Evolutionary conservation across 2,329 filamentous ascomycete species (phyloP).

Genomic region (Monilinia aucupariae): DNA sequence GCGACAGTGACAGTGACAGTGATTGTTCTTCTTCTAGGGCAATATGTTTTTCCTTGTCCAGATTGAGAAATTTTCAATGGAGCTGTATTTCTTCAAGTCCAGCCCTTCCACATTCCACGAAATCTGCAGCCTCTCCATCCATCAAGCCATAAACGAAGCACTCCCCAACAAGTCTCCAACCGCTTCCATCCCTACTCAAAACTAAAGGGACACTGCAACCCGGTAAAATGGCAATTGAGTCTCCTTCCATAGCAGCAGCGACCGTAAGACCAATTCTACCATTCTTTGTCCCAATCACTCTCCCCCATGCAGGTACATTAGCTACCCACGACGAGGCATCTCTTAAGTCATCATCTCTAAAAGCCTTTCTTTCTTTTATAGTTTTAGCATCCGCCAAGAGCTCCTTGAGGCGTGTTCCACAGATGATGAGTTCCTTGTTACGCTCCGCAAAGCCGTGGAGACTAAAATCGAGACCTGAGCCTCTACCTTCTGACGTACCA

Average conservation of each 20-base stretch:
- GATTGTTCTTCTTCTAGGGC: not conserved
- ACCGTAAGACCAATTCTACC: constrained; percentile 5
- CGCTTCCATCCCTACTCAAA: not conserved
- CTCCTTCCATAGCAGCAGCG: not conserved
- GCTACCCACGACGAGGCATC: constrained; percentile 12
- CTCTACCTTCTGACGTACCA: constrained; percentile 1
- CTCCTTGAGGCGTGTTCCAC: constrained; percentile 6
- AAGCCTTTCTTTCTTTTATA: constrained; percentile 2
- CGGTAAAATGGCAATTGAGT: constrained; percentile 4
- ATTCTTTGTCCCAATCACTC: constrained; percentile 4
- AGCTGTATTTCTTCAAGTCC: not conserved
- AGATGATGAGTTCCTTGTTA: not conserved
- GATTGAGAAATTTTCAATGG: not conserved
- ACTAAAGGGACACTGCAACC: constrained; percentile 13
- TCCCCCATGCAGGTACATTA: constrained; percentile 14
- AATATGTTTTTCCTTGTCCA: too few species aligned
- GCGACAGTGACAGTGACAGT: too few species aligned
- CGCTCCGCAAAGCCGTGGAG: constrained; percentile 1
- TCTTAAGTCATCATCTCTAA: not conserved
- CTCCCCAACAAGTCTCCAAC: constrained; percentile 19
- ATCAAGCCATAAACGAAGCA: constrained; percentile 22
- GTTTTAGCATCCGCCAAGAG: constrained; percentile 1
- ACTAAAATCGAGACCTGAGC: constrained; percentile 1
- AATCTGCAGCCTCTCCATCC: constrained; percentile 18
- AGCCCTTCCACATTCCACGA: not conserved